A percentile compares a stretch with the other conserved stretches of the same genome.
These are phyloP conservation scores for Ballota nigra DNA, from an alignment of 257 asterid genomes.

Conservation along the genomic window DNA sequence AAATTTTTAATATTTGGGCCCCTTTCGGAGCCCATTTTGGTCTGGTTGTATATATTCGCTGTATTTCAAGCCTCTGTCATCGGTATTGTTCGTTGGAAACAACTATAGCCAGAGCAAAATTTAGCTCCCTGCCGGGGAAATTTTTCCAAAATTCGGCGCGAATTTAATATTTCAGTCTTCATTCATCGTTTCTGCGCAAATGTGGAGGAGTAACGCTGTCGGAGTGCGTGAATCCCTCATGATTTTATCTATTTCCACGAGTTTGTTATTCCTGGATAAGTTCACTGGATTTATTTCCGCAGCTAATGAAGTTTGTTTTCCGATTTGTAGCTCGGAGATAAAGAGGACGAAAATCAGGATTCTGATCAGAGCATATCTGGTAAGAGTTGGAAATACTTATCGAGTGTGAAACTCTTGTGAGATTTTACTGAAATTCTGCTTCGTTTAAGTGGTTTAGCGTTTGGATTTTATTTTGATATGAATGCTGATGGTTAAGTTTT, in stretches of 20 bases:
- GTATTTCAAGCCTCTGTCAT: neutral
- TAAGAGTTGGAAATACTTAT: slow-evolving; percentile 24
- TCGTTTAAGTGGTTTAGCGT: neutral
- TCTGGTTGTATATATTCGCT: neutral
- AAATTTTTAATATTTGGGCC: neutral
- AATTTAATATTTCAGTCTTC: neutral
- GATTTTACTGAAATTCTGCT: neutral
- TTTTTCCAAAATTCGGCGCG: slow-evolving; percentile 30
- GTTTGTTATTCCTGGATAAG: neutral
- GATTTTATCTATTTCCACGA: neutral
- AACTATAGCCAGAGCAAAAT: neutral
- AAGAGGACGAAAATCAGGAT: slow-evolving; percentile 38
- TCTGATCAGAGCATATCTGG: slow-evolving; percentile 86
- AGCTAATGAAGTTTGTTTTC: slow-evolving; percentile 17
- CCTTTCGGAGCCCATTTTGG: neutral
- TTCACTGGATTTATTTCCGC: slow-evolving; percentile 16
- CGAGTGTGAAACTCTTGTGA: neutral
- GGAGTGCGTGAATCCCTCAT: slow-evolving; percentile 23
- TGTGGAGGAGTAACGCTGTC: slow-evolving; percentile 40
- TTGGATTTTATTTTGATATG: neutral
- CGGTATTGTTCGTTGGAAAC: neutral
- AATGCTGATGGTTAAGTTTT: neutral
- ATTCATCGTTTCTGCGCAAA: slow-evolving; percentile 22
- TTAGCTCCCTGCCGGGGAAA: neutral
- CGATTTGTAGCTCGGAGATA: slow-evolving; percentile 21